Base-by-base conservation (phyloP, 1,284 basidiomycete genomes). In the Peniophora sp. region DNA sequence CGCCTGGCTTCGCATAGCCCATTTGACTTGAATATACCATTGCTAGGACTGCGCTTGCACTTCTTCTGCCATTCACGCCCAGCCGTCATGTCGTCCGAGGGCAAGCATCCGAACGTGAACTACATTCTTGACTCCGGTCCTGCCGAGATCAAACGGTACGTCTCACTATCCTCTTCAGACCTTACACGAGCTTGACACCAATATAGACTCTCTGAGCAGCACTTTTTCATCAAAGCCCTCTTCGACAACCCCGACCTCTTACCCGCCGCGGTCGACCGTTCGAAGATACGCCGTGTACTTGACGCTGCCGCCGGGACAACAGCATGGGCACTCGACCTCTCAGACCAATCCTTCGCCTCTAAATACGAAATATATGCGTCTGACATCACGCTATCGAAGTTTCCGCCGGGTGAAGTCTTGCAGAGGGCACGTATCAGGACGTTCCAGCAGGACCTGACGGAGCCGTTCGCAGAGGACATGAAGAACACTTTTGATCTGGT, bases 371-470 rank as follows among this genome's bases (percentile, higher is more conserved):
- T 45, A 9, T 45, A 24, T 12, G 51, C 53, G 5, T 53, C 52
- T 6, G 47, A 50, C 5, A 43, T 54, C n/a, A 47, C 53, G 14
- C 20, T n/a, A 0, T 36, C 20, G 8, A 54, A 53, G 20, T 50
- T 50, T 37, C 48, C 27, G 14, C 45, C 11, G 23, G 20, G 8
- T 1, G 45, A 47, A 12, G 18, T 36, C 15, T 22, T n/a, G 10
- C 22, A 41, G 3, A 39, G 3, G 8, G 32, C 44, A n/a, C 34
- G 24, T 10, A 22, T 54, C 5, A 24, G 2, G 2, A 48, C 47
- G 3, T 53, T 53, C 37, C 43, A 50, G 18, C 51, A 53, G 2
- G 53, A 54, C 20, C n/a, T 52, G 5, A 53, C 51, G 36, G 17
- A 37, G n/a, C 45, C 51, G 11, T 52, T 54, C 22, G 22, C 50